Evolutionary conservation across 805 yeast species (phyloP).

Genomic region (Kazachstania kunashirensis): DNA sequence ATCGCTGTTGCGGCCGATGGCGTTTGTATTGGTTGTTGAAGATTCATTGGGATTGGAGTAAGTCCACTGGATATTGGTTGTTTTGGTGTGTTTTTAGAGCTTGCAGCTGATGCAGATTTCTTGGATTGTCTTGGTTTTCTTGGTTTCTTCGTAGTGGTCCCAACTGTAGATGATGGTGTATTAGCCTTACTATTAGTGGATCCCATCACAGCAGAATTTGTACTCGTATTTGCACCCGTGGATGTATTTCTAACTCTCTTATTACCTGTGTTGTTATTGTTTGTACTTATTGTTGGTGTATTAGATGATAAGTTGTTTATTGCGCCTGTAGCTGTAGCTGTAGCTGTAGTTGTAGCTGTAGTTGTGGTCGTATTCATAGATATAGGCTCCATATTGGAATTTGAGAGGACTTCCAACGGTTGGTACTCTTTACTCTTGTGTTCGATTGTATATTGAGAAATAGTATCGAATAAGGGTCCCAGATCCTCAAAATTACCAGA

Average conservation of each 20-base stretch:
- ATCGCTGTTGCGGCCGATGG: constrained; percentile 2
- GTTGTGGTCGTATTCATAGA: background rate
- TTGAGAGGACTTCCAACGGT: constrained; percentile 16
- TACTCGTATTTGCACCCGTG: no score
- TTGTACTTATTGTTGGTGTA: constrained; percentile 12
- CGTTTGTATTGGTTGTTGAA: background rate
- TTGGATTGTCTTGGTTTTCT: constrained; percentile 19
- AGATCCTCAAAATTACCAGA: constrained; percentile 17
- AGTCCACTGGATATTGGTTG: background rate
- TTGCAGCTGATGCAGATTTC: background rate
- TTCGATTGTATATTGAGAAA: constrained; percentile 16
- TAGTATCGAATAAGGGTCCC: constrained; percentile 20
- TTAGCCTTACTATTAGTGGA: constrained; percentile 2
- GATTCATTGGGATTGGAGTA: background rate
- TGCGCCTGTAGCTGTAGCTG: constrained; percentile 13
- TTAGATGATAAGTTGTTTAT: no score
- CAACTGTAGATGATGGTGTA: constrained; percentile 6
- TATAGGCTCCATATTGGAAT: background rate
- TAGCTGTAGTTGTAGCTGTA: constrained; percentile 4
- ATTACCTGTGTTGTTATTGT: no score
- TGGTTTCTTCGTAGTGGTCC: constrained; percentile 19
- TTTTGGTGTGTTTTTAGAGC: constrained; percentile 10
- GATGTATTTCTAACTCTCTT: no score
- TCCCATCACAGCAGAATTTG: no score
- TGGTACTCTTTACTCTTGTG: constrained; percentile 14